phyloP scores from a whole-genome alignment of 2,329 filamentous ascomycete species.

The Scedosporium boydii region DNA sequence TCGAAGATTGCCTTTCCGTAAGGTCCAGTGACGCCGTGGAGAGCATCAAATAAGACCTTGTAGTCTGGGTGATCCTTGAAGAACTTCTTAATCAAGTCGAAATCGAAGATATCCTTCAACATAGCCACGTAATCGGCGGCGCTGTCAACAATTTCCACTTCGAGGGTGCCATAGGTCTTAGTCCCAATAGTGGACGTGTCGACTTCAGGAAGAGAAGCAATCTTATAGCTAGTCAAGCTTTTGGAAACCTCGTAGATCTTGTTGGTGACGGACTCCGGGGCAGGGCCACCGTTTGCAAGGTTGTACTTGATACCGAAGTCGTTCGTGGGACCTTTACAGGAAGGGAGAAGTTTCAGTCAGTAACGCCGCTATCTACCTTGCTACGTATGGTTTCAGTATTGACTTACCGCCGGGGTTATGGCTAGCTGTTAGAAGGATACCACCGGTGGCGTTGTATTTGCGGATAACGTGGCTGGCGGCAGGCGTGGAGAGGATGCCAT shows the following conservation, averaged over 20 bases:
- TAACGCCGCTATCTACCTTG: neutral
- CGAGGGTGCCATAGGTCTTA: constrained; percentile 73
- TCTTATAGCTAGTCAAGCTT: constrained; percentile 83
- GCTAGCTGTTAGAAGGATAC: constrained; percentile 91
- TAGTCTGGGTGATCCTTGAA: constrained; percentile 80
- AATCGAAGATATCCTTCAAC: constrained; percentile 99
- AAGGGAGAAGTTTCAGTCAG: neutral
- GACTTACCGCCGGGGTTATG: constrained; percentile 91
- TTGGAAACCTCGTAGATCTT: constrained; percentile 94
- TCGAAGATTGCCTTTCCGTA: constrained; percentile 95
- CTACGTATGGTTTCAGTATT: neutral
- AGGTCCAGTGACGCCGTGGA: constrained; percentile 89
- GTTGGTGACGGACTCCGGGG: constrained; percentile 93
- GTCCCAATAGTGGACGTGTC: constrained; percentile 77
- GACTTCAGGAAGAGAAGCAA: constrained; percentile 75
- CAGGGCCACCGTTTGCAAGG: constrained; percentile 88
- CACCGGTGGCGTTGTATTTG: constrained; percentile 88
- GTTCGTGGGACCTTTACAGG: constrained; percentile 63
- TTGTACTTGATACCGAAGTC: constrained; percentile 99
- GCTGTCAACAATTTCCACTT: constrained; percentile 93
- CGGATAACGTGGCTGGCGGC: constrained; percentile 94
- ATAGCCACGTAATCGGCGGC: constrained; percentile 85
- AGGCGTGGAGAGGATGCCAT: constrained; percentile 93
- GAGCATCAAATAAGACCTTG: constrained; percentile 92
- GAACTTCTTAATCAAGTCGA: constrained; percentile 90